Base-by-base conservation (phyloP, 73 alveolate species). In the Paraurostyla sp. region DNA sequence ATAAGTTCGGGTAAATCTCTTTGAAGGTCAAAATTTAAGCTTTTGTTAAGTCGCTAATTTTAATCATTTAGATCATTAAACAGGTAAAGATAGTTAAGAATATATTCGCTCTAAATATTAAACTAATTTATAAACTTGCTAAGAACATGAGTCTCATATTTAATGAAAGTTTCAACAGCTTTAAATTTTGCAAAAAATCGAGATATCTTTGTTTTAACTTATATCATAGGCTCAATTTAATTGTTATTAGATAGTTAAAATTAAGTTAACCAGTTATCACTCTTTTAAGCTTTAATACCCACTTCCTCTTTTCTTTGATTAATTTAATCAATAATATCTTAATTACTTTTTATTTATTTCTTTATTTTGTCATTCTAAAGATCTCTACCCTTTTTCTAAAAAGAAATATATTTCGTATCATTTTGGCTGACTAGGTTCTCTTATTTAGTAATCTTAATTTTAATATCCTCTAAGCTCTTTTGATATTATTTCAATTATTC, bases 171-270 rank as follows among this genome's bases (percentile, higher is more conserved):
- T 3, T 45, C 32, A 27, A 60, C 78, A 29, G 22, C 51, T 27
- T 60, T 60, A 6, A 50, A 60, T 60, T 60, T 27, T 29, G 78
- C 78, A 29, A 60, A 29, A 50, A 60, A 60, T 23, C 32, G 50
- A 7, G 78, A 60, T 7, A 60, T 60, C 23, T 60, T 60, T 9
- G 32, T 50, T 29, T 60, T 60, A 11, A 60, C 32, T 6, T 60
- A 29, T 3, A 60, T 50, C 78, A 60, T 60, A 6, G 78, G 78
- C 13, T 60, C 78, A 60, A 60, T 50, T 23, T 30, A 7, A 50
- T 60, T 60, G 51, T 60, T 50, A 7, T 60, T 50, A 60, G 25
- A 20, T 7, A 60, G 78, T 60, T 60, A n/a, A n/a, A n/a, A n/a
- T n/a, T n/a, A n/a, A n/a, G n/a, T n/a, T n/a, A n/a, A n/a, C n/a